phyloP scores from a whole-genome alignment of 2,329 filamentous ascomycete species.

The Calonectria pteridis region DNA sequence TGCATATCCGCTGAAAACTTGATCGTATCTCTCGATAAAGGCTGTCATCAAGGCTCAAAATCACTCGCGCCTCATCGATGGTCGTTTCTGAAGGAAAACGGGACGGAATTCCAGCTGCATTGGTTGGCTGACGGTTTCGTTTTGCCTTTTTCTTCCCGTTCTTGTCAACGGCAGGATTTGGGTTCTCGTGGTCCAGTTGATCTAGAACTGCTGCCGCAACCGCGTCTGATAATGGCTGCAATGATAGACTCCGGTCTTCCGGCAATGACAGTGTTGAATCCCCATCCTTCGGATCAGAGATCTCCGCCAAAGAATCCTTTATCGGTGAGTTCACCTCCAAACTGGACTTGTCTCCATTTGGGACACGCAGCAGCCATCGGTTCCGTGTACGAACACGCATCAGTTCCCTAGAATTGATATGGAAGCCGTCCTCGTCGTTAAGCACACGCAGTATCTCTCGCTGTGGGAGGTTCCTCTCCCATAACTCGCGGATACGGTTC shows the following conservation, averaged over 20 bases:
- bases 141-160: slow-evolving; percentile 66
- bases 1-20: slow-evolving; percentile 78
- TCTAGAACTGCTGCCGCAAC: background rate
- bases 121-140: slow-evolving; percentile 76
- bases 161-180: slow-evolving; percentile 22
- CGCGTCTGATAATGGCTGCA: slow-evolving; percentile 7
- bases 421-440: slow-evolving; percentile 76
- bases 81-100: slow-evolving; percentile 88
- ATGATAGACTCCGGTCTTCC: slow-evolving; percentile 14
- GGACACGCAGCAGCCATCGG: slow-evolving; percentile 73
- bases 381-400: slow-evolving; percentile 78
- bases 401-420: slow-evolving; percentile 78
- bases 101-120: slow-evolving; percentile 76
- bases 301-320: background rate
- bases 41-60: slow-evolving; percentile 72
- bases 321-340: slow-evolving; percentile 26
- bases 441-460: slow-evolving; percentile 80
- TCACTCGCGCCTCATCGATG: slow-evolving; percentile 80
- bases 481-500: slow-evolving; percentile 79
- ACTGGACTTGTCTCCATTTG: slow-evolving; percentile 67
- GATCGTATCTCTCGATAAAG: slow-evolving; percentile 75
- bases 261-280: slow-evolving; percentile 18
- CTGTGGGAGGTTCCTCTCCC: slow-evolving; percentile 80
- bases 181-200: background rate
- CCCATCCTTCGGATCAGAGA: slow-evolving; percentile 16